These are phyloP conservation scores for Tagetes erecta DNA, from an alignment of 129 eudicot species.

Conservation along the genomic window DNA sequence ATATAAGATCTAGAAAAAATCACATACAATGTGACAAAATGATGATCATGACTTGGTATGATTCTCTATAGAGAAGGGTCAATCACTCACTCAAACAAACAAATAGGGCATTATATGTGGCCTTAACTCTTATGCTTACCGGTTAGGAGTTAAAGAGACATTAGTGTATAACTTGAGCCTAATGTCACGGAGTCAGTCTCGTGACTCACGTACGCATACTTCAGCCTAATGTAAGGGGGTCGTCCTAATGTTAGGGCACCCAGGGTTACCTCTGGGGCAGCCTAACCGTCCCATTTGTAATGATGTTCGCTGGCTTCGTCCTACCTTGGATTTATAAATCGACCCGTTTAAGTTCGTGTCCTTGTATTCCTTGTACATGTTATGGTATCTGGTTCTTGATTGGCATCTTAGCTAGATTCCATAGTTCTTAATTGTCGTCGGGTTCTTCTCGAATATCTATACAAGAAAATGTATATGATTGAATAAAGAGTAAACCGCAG, in stretches of 20 bases:
- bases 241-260: no score
- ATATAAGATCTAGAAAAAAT: no score
- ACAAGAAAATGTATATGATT: not conserved
- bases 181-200: not conserved
- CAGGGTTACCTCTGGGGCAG: no score
- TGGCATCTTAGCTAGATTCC: constrained; percentile 13
- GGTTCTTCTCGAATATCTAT: constrained; percentile 17
- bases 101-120: constrained; percentile 12
- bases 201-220: not conserved
- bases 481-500: no score
- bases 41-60: no score
- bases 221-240: not conserved
- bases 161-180: not conserved
- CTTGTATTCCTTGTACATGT: constrained; percentile 20
- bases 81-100: constrained; percentile 5
- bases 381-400: constrained; percentile 16
- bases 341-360: constrained; percentile 14
- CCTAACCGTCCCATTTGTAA: no score
- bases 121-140: not conserved
- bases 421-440: constrained; percentile 9
- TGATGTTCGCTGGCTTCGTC: no score
- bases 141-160: not conserved
- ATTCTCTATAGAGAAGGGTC: not conserved
- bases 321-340: no score
- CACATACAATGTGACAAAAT: no score